phyloP scores from a whole-genome alignment of 2,329 filamentous ascomycete species.

The Colletotrichum cordylinicola region DNA sequence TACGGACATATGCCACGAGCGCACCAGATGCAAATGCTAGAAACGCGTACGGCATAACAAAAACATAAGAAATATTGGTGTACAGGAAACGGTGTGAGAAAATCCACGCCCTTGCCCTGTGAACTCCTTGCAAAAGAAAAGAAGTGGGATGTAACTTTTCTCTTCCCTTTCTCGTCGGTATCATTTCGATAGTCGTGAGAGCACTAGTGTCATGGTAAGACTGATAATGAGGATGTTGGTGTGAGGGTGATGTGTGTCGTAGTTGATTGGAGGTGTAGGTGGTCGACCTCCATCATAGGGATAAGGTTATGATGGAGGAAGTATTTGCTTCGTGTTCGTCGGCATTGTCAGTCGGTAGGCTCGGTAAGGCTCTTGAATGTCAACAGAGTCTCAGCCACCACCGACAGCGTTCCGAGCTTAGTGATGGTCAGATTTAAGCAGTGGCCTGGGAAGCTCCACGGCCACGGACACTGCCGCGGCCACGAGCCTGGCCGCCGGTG shows the following conservation, averaged over 20 bases:
- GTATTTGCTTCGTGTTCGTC: neutral
- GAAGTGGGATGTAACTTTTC: neutral
- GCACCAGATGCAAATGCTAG: conserved; percentile 17
- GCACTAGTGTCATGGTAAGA: neutral
- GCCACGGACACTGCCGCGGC: conserved; percentile 71
- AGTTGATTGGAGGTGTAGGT: neutral
- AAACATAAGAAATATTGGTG: conserved; percentile 5
- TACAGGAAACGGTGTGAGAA: conserved; percentile 20
- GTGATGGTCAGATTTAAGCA: neutral
- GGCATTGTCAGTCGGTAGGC: neutral
- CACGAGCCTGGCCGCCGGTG: conserved; percentile 66
- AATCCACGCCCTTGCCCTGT: conserved; percentile 14
- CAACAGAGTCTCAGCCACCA: too few relatives aligned
- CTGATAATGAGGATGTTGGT: neutral
- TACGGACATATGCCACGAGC: neutral
- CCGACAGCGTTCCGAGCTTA: neutral
- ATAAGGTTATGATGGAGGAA: neutral
- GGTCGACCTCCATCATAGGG: neutral
- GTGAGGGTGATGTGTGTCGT: neutral
- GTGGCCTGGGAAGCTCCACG: conserved; percentile 63
- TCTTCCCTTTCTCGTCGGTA: neutral
- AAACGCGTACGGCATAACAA: conserved; percentile 5
- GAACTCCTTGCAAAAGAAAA: conserved; percentile 12
- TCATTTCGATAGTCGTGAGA: conserved; percentile 2
- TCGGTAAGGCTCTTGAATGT: neutral